A percentile compares a stretch with the other conserved stretches of the same genome.
phyloP scores from a whole-genome alignment of 768 basidiomycete genomes.

The Porphyrellus cyaneotinctus region DNA sequence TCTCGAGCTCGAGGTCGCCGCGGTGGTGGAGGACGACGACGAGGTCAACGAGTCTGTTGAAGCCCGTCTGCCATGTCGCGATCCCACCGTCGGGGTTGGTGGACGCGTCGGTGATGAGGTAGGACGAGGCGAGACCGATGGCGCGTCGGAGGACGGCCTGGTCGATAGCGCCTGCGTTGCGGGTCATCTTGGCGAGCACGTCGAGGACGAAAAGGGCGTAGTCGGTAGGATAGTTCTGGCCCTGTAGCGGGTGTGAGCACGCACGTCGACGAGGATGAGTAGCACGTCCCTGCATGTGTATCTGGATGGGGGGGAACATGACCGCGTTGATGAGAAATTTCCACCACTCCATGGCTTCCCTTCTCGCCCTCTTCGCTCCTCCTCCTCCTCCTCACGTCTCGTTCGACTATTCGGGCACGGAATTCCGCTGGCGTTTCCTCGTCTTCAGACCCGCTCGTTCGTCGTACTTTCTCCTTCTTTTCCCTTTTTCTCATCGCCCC shows the following conservation, averaged over 20 bases:
- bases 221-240: slow-evolving; percentile 47
- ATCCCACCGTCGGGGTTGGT: slow-evolving; percentile 56
- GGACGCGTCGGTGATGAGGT: slow-evolving; percentile 68
- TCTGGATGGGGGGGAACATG: slow-evolving; percentile 23
- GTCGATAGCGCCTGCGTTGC: slow-evolving; percentile 46
- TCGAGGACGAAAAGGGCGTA: slow-evolving; percentile 58
- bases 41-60: slow-evolving; percentile 67
- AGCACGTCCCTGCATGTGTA: slow-evolving; percentile 31
- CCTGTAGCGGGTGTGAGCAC: slow-evolving; percentile 12
- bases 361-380: slow-evolving; percentile 12
- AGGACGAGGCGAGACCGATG: slow-evolving; percentile 71
- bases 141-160: slow-evolving; percentile 61
- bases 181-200: slow-evolving; percentile 50
- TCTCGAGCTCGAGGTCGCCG: slow-evolving; percentile 71
- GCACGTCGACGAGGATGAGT: neutral
- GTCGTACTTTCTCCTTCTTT: slow-evolving; percentile 19
- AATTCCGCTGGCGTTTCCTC: slow-evolving; percentile 71
- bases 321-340: slow-evolving; percentile 11
- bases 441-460: slow-evolving; percentile 76
- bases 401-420: slow-evolving; percentile 63
- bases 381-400: slow-evolving; percentile 19
- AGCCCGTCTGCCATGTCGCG: slow-evolving; percentile 60
- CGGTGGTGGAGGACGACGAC: slow-evolving; percentile 65
- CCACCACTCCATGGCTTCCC: slow-evolving; percentile 9
- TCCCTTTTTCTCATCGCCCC: neutral